Evolutionary conservation across 208 protist genomes (phyloP), one percentile per base, ranked within the genome.

Genomic region (Novymonas esmeraldas): DNA sequence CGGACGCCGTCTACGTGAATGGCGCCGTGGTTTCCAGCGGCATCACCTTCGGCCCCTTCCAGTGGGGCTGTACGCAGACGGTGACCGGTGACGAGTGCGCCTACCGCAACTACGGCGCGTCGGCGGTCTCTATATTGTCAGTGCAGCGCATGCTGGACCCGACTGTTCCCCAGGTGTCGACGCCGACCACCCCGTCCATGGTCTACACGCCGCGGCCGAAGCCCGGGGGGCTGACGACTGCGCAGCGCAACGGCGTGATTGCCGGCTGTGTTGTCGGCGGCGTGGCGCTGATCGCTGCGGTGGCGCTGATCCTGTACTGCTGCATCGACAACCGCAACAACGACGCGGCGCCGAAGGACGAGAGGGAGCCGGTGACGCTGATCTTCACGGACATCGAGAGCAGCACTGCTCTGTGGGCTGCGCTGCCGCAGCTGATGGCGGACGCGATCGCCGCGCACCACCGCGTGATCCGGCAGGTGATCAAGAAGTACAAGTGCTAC

Each of bases 361-460:
- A 9, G 13, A 22, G 33, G 6, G 60, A 76, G 16, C 78, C 78
- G 39, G 72, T 87, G 33, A 83, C 84, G 28, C 76, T 93, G 11
- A 57, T 89, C 38, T 93, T 93, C 71, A 90, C 84, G n/a, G 87
- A 90, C 64, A 80, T 90, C 59, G 78, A 90, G 73, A 81, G 79
- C 75, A 88, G 78, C 72, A 91, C 87, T n/a, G 84, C 78, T 38
- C 62, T 93, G 65, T 93, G 87, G 84, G 82, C 79, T 33, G 71
- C 60, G 31, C 34, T 71, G 29, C 79, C 87, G 39, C 61, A 72
- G 46, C 50, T 60, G 55, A 93, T 93, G 87, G 52, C 73, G 6
- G 76, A 81, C 44, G 84, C 87, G 6, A 70, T 93, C 24, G 72
- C 82, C 41, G 49, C 76, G 46, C 83, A 93, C 75, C 78, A 93